These are phyloP conservation scores for Candida morakotiae DNA, from an alignment of 805 yeast genomes.

Conservation along the genomic window DNA sequence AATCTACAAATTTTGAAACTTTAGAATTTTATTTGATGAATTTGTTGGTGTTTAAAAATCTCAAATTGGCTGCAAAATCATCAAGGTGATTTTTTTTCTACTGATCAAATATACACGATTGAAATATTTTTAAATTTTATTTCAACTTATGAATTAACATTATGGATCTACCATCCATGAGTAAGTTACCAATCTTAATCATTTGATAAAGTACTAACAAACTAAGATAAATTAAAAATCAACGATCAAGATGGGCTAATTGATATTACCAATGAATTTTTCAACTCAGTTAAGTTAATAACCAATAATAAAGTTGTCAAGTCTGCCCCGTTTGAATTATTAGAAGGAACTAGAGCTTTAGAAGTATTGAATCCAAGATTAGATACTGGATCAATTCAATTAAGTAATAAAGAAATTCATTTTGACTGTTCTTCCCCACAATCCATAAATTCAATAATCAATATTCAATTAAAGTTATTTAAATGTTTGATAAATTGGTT, in stretches of 20 bases:
- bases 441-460: conserved; percentile 39
- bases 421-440: conserved; percentile 43
- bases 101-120: neutral
- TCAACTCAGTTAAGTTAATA: conserved; percentile 33
- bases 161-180: conserved; percentile 3
- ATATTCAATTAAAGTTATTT: conserved; percentile 51
- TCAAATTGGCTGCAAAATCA: conserved; percentile 1
- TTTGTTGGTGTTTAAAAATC: too few species aligned
- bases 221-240: conserved; percentile 7
- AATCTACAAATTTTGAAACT: too few species aligned
- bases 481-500: conserved; percentile 69
- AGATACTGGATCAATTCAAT: conserved; percentile 70
- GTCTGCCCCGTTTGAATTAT: conserved; percentile 56
- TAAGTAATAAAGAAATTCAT: conserved; percentile 39
- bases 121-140: neutral
- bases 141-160: neutral
- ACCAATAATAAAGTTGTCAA: conserved; percentile 55
- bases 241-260: conserved; percentile 16
- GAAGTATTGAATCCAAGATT: conserved; percentile 69
- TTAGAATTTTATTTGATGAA: too few species aligned
- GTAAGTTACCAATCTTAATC: conserved; percentile 5
- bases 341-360: conserved; percentile 84
- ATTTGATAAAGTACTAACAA: conserved; percentile 1
- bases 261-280: conserved; percentile 58
- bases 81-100: neutral